Evolutionary conservation across 345 rosid species (phyloP).

Genomic region (Eucalyptus erythrocorys): DNA sequence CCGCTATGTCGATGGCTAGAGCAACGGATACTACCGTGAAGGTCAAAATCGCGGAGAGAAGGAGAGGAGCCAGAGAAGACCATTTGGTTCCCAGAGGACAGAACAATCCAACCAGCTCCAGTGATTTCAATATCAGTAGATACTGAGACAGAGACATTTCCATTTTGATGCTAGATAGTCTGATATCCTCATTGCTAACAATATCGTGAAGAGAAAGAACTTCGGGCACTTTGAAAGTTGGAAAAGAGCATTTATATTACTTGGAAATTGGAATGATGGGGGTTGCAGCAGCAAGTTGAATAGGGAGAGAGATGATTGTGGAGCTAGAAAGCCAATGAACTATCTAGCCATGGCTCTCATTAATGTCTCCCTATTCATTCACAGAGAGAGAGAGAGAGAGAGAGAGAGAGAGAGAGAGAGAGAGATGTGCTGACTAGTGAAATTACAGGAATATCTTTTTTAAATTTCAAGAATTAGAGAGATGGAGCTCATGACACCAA

Average conservation of each 20-base stretch:
- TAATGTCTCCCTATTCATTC: not conserved
- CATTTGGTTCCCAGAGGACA: not conserved
- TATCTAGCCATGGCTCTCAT: not conserved
- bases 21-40: not conserved
- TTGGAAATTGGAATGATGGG: not conserved
- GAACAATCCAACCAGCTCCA: not conserved
- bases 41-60: not conserved
- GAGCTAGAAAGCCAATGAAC: not conserved
- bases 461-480: not conserved
- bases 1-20: not conserved
- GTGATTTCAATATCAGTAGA: conserved; percentile 3
- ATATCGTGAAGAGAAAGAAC: not conserved
- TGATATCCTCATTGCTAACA: conserved; percentile 4
- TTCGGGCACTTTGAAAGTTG: not conserved
- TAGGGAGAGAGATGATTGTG: not conserved
- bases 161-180: conserved; percentile 4
- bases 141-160: conserved; percentile 1
- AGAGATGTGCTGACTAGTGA: not conserved
- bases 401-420: not conserved
- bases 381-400: not conserved
- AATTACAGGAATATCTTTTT: not conserved
- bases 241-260: not conserved
- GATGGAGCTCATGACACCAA: not conserved
- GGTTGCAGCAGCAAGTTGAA: not conserved
- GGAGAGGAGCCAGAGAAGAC: not conserved